Evolutionary conservation across 202 grass and related monocot genomes (phyloP).

Genomic region (Panicum virgatum): DNA sequence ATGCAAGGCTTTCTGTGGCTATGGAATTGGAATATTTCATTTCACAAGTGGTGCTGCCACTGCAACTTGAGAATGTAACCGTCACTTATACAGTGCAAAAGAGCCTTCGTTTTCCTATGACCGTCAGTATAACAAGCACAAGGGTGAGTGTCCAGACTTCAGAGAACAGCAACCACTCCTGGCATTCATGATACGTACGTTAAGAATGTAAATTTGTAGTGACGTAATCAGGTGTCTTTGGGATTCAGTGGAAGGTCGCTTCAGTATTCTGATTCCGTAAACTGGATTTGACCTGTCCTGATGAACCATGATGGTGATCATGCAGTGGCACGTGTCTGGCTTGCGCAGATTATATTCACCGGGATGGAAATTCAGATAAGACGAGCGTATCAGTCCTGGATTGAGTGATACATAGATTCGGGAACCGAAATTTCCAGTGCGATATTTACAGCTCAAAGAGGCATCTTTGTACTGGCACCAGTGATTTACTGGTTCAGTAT

Average conservation of each 20-base stretch:
- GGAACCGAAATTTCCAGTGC: background rate
- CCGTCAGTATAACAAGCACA: background rate
- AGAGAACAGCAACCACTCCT: background rate
- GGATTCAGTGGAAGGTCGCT: background rate
- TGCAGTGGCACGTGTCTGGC: background rate
- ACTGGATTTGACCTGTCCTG: background rate
- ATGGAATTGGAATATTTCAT: constrained; percentile 25
- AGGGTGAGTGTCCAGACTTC: background rate
- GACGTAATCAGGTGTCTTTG: background rate
- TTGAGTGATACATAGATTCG: background rate
- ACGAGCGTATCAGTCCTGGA: background rate
- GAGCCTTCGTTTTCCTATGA: background rate
- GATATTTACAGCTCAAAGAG: background rate
- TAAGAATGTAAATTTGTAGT: background rate
- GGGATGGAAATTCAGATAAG: constrained; percentile 8
- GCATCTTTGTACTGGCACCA: background rate
- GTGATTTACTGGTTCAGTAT: background rate
- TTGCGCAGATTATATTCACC: background rate
- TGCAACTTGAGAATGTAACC: background rate
- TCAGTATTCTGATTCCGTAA: constrained; percentile 6
- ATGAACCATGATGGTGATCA: background rate
- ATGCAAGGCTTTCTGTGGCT: constrained; percentile 3
- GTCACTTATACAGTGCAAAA: background rate
- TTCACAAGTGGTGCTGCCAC: background rate
- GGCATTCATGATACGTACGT: too few relatives aligned